Base-by-base conservation (phyloP, 208 protist genomes). In the Acanthamoeba sp. region DNA sequence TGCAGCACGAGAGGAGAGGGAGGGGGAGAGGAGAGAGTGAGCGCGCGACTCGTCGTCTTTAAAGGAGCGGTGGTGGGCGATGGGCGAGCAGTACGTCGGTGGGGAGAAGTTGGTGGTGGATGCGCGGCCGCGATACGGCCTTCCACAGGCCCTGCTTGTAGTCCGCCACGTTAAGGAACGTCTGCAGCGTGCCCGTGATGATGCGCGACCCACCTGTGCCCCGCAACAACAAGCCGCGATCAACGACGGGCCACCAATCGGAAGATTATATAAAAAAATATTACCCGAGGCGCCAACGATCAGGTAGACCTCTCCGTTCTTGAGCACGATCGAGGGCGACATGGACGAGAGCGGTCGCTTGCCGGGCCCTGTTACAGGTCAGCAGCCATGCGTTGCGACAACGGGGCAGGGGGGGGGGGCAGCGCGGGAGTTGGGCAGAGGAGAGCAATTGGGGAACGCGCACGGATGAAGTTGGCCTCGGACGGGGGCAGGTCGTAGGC, bases 291-390 rank as follows among this genome's bases (percentile, higher is more conserved):
- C 92, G 34, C 95, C 95, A 4, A 95, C 78, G 1, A 96, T 93
- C 10, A 95, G 24, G 29, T 64, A 12, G 7, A 96, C 93, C 14
- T 78, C 29, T 50, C 64, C 93, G n/a, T 95, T n/a, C 27, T 88
- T 55, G 9, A 91, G 4, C 14, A 97, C 82, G 32, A 97, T 96
- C 10, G 90, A 93, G 22, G 96, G 96, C 57, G 96, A 69, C 93
- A 95, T 96, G 16, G 87, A 95, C 7, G 95, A 96, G 18, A 97
- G 93, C 24, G 96, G 96, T 27, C 96, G 91, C 93, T 97, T 97
- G 18, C 95, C 95, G 45, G 96, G 92, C 10, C 32, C 87, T 92
- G 59, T n/a, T n/a, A n/a, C n/a, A n/a, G n/a, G n/a, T n/a, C n/a
- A n/a, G n/a, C n/a, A n/a, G n/a, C n/a, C n/a, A n/a, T n/a, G n/a